These are phyloP conservation scores for Coemansia brasiliensis DNA, from an alignment of 192 early-diverging fungal genomes.

Conservation along the genomic window DNA sequence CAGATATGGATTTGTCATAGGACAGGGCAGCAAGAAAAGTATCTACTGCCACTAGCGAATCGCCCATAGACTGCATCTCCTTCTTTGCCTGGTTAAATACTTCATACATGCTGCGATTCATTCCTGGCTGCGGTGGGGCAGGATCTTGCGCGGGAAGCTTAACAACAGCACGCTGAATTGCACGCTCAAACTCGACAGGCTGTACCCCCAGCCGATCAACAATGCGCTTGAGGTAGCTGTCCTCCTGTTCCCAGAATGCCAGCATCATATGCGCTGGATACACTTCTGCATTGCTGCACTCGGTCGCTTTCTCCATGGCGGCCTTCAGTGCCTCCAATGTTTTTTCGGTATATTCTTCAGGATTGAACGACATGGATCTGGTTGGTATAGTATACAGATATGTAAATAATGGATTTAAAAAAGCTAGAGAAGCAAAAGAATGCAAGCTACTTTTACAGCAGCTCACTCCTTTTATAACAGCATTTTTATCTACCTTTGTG, in stretches of 20 bases:
- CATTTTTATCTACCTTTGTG: too few species aligned
- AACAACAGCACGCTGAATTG: constrained; percentile 74
- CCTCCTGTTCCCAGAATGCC: constrained; percentile 79
- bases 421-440: neutral
- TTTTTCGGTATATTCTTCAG: constrained; percentile 86
- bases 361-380: constrained; percentile 50
- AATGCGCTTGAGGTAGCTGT: constrained; percentile 77
- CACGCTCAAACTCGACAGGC: constrained; percentile 69
- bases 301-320: constrained; percentile 69
- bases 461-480: too few species aligned
- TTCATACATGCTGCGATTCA: constrained; percentile 63
- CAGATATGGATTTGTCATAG: constrained; percentile 64
- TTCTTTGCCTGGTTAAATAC: constrained; percentile 75
- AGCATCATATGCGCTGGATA: constrained; percentile 80
- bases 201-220: constrained; percentile 85
- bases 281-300: constrained; percentile 74
- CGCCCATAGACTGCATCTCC: constrained; percentile 82
- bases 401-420: neutral
- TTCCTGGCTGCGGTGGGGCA: constrained; percentile 70
- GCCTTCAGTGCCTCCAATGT: constrained; percentile 65
- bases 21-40: constrained; percentile 84
- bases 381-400: constrained; percentile 1
- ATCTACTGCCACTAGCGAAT: constrained; percentile 85
- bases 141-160: constrained; percentile 84
- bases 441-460: too few species aligned